phyloP scores from a whole-genome alignment of 2,329 filamentous ascomycete species.

The Chaetothyriales sp. region DNA sequence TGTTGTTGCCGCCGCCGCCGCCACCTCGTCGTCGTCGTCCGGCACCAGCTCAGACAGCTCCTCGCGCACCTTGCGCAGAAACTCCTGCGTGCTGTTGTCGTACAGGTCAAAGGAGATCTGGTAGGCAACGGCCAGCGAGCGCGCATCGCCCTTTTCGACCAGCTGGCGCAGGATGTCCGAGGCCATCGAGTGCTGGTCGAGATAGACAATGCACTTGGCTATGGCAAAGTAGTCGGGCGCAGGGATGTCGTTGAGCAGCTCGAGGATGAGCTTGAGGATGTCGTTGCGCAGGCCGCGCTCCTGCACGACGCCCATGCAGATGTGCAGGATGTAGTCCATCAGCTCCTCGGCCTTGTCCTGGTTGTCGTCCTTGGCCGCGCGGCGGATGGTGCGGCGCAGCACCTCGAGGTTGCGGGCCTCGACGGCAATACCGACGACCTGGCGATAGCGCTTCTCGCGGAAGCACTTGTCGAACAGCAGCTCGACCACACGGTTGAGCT shows the following conservation, averaged over 20 bases:
- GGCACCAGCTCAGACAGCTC: conserved; percentile 50
- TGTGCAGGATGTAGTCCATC: conserved; percentile 89
- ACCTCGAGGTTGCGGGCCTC: conserved; percentile 88
- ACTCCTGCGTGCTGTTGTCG: conserved; percentile 97
- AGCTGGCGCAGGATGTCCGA: conserved; percentile 72
- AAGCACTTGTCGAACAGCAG: conserved; percentile 86
- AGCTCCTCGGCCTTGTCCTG: conserved; percentile 62
- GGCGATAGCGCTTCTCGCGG: conserved; percentile 71
- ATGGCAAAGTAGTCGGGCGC: conserved; percentile 96
- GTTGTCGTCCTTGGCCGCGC: conserved; percentile 77
- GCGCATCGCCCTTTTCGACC: conserved; percentile 63
- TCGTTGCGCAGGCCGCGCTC: conserved; percentile 71
- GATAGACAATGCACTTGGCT: conserved; percentile 91
- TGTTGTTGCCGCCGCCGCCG: conserved; percentile 28
- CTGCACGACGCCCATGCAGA: conserved; percentile 96
- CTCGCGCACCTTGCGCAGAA: conserved; percentile 75
- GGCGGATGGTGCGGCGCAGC: conserved; percentile 70
- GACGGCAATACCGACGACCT: conserved; percentile 92
- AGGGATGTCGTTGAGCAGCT: conserved; percentile 83
- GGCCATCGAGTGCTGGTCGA: conserved; percentile 83
- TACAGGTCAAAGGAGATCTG: conserved; percentile 97
- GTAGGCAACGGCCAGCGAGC: conserved; percentile 75
- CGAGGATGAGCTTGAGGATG: conserved; percentile 84
- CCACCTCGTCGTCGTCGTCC: conserved; percentile 27
- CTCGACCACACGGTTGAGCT: conserved; percentile 71